A percentile compares a stretch with the other conserved stretches of the same genome.
phyloP scores from a whole-genome alignment of 2,329 filamentous ascomycete species.

The Ascocoryne sarcoides region DNA sequence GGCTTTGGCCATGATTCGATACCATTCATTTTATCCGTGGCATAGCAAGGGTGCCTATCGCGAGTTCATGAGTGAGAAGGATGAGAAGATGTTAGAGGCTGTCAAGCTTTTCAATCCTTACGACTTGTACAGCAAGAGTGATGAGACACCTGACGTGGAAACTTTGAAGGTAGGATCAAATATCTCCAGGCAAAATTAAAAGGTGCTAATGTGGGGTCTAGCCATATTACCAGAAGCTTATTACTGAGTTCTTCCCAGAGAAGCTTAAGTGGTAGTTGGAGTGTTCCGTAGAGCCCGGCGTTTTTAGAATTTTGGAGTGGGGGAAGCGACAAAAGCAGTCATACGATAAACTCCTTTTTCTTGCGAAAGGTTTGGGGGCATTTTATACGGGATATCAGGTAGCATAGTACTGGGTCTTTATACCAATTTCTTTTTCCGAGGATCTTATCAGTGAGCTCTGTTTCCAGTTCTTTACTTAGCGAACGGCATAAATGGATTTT shows the following conservation, averaged over 20 bases:
- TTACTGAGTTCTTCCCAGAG: constrained; percentile 66
- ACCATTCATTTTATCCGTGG: constrained; percentile 92
- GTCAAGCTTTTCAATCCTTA: constrained; percentile 87
- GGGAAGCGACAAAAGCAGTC: too few species aligned
- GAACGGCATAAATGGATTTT: too few species aligned
- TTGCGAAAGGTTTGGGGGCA: too few species aligned
- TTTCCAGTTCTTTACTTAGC: too few species aligned
- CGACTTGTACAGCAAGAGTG: constrained; percentile 86
- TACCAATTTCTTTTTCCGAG: too few species aligned
- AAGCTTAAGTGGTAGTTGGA: constrained; percentile 55
- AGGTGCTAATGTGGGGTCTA: too few species aligned
- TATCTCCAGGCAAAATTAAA: too few species aligned
- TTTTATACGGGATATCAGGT: too few species aligned
- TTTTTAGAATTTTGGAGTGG: too few species aligned
- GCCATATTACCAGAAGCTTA: constrained; percentile 66
- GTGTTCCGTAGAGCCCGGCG: background rate
- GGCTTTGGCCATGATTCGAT: constrained; percentile 83
- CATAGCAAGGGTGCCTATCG: constrained; percentile 72
- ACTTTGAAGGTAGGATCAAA: constrained; percentile 63
- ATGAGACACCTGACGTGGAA: constrained; percentile 66
- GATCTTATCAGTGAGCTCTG: too few species aligned
- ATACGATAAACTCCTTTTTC: too few species aligned
- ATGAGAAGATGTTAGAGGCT: constrained; percentile 69
- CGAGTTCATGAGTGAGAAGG: constrained; percentile 77
- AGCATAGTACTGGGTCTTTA: too few species aligned